Conservation (phyloP, 768 basidiomycete species). For the Naganishia vishniacii region DNA sequence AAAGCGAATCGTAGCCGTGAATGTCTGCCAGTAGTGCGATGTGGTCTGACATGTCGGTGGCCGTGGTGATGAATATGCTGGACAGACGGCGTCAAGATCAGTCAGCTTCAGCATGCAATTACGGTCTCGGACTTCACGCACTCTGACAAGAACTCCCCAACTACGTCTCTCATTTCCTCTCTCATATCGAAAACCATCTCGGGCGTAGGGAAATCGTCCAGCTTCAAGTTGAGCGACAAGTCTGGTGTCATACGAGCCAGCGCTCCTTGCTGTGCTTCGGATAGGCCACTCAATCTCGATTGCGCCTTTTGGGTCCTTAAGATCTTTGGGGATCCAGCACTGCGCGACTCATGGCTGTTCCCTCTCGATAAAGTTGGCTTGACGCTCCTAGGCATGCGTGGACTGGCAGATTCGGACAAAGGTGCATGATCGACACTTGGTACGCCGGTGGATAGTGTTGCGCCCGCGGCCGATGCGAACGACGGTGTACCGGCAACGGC, state of each 20-base stretch:
- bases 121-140: constrained; percentile 8
- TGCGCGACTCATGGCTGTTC: background rate
- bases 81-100: background rate
- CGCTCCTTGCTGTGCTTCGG: background rate
- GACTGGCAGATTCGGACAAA: background rate
- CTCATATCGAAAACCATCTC: constrained; percentile 28
- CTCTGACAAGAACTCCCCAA: constrained; percentile 23
- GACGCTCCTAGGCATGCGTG: background rate
- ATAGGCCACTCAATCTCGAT: background rate
- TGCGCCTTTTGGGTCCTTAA: background rate
- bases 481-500: constrained; percentile 5
- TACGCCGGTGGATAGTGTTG: too few species aligned
- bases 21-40: background rate
- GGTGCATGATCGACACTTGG: background rate
- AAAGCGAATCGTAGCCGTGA: constrained; percentile 20
- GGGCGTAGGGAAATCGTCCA: constrained; percentile 24
- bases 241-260: background rate
- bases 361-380: background rate
- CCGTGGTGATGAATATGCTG: constrained; percentile 24
- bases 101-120: background rate
- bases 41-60: constrained; percentile 6
- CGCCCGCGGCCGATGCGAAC: background rate
- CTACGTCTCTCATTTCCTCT: constrained; percentile 19
- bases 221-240: constrained; percentile 11
- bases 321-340: background rate